Conservation (phyloP, 768 basidiomycete species). For the Omphalotus guepiniiformis region DNA sequence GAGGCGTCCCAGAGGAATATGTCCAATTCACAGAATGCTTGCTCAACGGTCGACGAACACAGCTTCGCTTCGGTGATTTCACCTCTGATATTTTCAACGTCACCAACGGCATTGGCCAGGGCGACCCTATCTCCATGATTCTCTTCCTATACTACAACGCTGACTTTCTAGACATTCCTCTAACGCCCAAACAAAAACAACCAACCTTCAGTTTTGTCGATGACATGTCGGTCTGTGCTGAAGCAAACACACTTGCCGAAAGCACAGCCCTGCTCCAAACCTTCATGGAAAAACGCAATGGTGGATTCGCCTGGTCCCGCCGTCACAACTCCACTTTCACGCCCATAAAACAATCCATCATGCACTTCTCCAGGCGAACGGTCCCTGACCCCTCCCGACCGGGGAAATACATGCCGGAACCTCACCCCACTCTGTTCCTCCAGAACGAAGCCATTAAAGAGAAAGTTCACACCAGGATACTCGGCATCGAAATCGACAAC, state of each 20-base stretch:
- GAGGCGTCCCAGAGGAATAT: constrained; percentile 18
- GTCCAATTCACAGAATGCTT: constrained; percentile 10
- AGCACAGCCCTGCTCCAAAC: too few species aligned
- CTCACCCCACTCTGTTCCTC: not conserved
- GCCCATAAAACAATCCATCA: not conserved
- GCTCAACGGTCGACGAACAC: constrained; percentile 18
- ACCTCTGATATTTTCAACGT: constrained; percentile 15
- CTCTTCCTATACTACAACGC: constrained; percentile 24
- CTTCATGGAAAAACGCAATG: too few species aligned
- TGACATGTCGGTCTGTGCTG: too few species aligned
- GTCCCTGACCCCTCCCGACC: too few species aligned
- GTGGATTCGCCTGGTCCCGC: constrained; percentile 6
- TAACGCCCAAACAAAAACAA: too few species aligned
- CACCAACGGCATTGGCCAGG: constrained; percentile 21
- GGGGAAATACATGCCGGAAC: too few species aligned
- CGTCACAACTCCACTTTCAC: constrained; percentile 2
- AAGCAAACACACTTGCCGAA: too few species aligned
- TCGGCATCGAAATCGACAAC: too few species aligned
- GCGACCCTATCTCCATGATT: constrained; percentile 20
- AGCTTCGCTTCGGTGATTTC: constrained; percentile 24
- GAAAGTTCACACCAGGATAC: not conserved
- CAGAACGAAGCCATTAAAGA: not conserved
- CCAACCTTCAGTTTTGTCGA: too few species aligned
- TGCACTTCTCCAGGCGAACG: too few species aligned
- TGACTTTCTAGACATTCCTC: too few species aligned